Percentiles rank a stretch among this genome's conserved stretches.
These are phyloP conservation scores for Backusella morwellensis DNA, from an alignment of 192 early-diverging fungal genomes.

Conservation along the genomic window DNA sequence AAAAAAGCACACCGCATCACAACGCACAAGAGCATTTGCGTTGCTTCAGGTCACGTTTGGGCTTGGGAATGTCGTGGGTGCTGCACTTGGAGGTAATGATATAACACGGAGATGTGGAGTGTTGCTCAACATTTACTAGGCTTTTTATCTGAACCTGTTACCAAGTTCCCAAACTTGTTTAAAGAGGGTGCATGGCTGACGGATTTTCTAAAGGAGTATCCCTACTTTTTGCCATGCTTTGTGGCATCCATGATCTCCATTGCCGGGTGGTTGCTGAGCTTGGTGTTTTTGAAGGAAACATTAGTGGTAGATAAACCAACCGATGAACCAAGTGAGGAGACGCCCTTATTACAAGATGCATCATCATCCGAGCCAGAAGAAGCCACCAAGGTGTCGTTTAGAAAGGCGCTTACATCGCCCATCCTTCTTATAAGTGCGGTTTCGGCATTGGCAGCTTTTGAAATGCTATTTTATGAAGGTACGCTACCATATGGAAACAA, in stretches of 20 bases:
- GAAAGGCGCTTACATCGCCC: slow-evolving; percentile 17
- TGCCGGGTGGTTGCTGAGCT: slow-evolving; percentile 51
- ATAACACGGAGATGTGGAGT: no score
- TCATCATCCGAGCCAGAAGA: neutral
- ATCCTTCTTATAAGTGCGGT: slow-evolving; percentile 14
- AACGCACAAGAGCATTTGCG: slow-evolving; percentile 54
- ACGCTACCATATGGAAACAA: no score
- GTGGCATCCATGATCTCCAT: slow-evolving; percentile 52
- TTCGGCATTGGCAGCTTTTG: slow-evolving; percentile 10
- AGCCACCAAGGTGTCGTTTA: neutral
- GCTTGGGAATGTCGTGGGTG: slow-evolving; percentile 56
- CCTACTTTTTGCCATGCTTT: slow-evolving; percentile 75
- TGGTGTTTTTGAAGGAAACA: slow-evolving; percentile 57
- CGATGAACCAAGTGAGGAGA: neutral
- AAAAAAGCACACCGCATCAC: slow-evolving; percentile 56
- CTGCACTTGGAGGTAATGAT: slow-evolving; percentile 54
- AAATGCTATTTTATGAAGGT: slow-evolving; percentile 26
- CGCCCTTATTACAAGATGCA: neutral
- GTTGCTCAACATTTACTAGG: slow-evolving; percentile 16
- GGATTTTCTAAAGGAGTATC: slow-evolving; percentile 52
- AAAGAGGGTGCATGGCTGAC: slow-evolving; percentile 27
- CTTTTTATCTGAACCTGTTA: slow-evolving; percentile 60
- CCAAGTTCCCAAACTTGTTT: slow-evolving; percentile 51
- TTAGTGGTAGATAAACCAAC: neutral
- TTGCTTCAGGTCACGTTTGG: slow-evolving; percentile 62